Evolutionary conservation across 2,329 filamentous ascomycete genomes (phyloP).

Genomic region (Sarocladiaceae sp.): DNA sequence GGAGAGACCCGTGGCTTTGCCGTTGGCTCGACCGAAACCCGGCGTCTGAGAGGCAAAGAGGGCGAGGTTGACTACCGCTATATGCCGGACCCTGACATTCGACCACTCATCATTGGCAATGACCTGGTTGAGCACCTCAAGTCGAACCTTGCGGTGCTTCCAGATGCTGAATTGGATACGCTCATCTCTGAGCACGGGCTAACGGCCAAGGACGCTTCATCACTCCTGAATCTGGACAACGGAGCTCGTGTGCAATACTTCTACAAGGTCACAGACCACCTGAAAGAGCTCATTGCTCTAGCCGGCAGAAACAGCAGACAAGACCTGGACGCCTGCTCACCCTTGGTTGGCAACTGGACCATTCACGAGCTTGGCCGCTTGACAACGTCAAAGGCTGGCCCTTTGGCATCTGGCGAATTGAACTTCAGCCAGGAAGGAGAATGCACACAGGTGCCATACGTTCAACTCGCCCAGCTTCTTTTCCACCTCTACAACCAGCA

Average conservation of each 20-base stretch:
- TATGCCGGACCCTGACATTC: constrained; percentile 93
- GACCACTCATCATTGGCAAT: constrained; percentile 66
- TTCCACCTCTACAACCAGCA: constrained; percentile 38
- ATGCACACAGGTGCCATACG: constrained; percentile 38
- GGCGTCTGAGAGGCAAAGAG: constrained; percentile 80
- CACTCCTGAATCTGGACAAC: constrained; percentile 69
- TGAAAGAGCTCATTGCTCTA: constrained; percentile 27
- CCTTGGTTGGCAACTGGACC: constrained; percentile 57
- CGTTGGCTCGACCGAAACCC: constrained; percentile 75
- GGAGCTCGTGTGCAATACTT: constrained; percentile 80
- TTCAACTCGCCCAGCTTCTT: constrained; percentile 44
- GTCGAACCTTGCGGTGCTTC: constrained; percentile 59
- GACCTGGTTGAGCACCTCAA: constrained; percentile 62
- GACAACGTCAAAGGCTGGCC: constrained; percentile 41
- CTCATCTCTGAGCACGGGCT: constrained; percentile 61
- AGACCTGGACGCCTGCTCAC: constrained; percentile 18
- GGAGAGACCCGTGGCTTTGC: constrained; percentile 94
- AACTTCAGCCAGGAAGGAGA: constrained; percentile 39
- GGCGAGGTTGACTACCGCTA: constrained; percentile 97
- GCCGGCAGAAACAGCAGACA: not conserved
- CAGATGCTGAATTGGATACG: constrained; percentile 61
- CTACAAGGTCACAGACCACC: constrained; percentile 52
- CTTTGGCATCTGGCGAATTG: constrained; percentile 25
- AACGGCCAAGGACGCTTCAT: constrained; percentile 74
- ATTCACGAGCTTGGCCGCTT: constrained; percentile 70